Percentiles rank a stretch among this genome's conserved stretches.
Evolutionary conservation across 129 eudicot genomes (phyloP).

Genomic region (Pulicaria dysenterica): DNA sequence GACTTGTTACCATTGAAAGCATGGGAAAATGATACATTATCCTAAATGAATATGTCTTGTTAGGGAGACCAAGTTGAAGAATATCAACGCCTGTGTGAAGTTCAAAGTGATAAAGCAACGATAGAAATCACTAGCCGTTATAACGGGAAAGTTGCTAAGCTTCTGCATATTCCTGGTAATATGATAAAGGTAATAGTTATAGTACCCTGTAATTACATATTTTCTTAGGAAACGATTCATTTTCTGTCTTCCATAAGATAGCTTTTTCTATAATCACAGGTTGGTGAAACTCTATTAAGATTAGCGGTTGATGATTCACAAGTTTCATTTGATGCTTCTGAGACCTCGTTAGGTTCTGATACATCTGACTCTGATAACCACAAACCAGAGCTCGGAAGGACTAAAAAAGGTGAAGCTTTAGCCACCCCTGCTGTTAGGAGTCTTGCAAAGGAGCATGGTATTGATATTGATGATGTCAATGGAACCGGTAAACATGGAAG

Average conservation of each 20-base stretch:
- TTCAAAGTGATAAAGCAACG: slow-evolving; percentile 99
- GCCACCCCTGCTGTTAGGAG: slow-evolving; percentile 89
- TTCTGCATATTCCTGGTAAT: slow-evolving; percentile 79
- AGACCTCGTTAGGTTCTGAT: slow-evolving; percentile 24
- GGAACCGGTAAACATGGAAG: slow-evolving; percentile 90
- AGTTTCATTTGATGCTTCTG: slow-evolving; percentile 22
- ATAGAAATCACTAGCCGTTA: slow-evolving; percentile 97
- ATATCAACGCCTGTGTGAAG: slow-evolving; percentile 98
- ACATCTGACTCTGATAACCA: slow-evolving; percentile 31
- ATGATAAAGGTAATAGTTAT: slow-evolving; percentile 70
- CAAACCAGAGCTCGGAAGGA: slow-evolving; percentile 24
- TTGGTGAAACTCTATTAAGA: slow-evolving; percentile 89
- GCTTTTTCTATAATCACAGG: slow-evolving; percentile 45
- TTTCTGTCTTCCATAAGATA: neutral
- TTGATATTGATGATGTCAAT: slow-evolving; percentile 56
- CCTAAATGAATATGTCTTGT: slow-evolving; percentile 14
- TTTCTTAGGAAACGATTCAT: neutral
- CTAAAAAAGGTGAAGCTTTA: slow-evolving; percentile 47
- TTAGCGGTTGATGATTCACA: slow-evolving; percentile 54
- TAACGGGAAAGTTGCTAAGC: slow-evolving; percentile 65
- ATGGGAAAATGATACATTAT: neutral
- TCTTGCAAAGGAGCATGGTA: slow-evolving; percentile 70
- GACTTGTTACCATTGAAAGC: neutral
- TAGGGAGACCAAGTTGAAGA: slow-evolving; percentile 96
- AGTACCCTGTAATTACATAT: neutral